These are phyloP conservation scores for Chrysanthemum lavandulifolium DNA, from an alignment of 129 eudicot species.

Conservation along the genomic window DNA sequence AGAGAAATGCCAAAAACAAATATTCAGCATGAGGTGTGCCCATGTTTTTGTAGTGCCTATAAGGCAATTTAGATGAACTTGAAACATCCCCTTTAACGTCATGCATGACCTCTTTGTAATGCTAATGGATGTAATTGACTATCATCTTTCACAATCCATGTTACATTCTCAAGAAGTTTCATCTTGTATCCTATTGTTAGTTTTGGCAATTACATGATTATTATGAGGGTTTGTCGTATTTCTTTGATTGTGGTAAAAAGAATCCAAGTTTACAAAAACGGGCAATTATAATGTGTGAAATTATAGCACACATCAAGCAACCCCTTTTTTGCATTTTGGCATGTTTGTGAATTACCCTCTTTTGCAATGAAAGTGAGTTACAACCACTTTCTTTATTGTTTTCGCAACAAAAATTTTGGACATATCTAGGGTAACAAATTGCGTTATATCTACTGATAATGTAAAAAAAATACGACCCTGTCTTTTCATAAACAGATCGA, in stretches of 20 bases:
- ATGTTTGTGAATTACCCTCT: too few relatives aligned
- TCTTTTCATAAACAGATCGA: too few relatives aligned
- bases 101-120: constrained; percentile 10
- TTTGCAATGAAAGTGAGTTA: too few relatives aligned
- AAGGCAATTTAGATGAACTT: constrained; percentile 10
- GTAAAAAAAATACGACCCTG: too few relatives aligned
- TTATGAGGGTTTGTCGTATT: not conserved
- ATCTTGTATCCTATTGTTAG: not conserved
- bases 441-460: too few relatives aligned
- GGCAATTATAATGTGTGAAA: not conserved
- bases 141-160: constrained; percentile 2
- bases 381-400: too few relatives aligned
- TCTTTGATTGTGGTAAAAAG: not conserved
- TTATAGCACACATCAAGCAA: too few relatives aligned
- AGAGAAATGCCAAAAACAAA: constrained; percentile 60
- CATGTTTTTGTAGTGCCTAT: constrained; percentile 20
- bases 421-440: too few relatives aligned
- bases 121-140: constrained; percentile 21
- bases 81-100: not conserved
- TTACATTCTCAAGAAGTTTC: constrained; percentile 13
- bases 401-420: too few relatives aligned
- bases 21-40: constrained; percentile 52
- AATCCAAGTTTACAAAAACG: too few relatives aligned
- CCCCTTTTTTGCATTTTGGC: too few relatives aligned
- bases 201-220: constrained; percentile 9